phyloP scores from a whole-genome alignment of 169 alveolate genomes.

The Eimeria tenella region DNA sequence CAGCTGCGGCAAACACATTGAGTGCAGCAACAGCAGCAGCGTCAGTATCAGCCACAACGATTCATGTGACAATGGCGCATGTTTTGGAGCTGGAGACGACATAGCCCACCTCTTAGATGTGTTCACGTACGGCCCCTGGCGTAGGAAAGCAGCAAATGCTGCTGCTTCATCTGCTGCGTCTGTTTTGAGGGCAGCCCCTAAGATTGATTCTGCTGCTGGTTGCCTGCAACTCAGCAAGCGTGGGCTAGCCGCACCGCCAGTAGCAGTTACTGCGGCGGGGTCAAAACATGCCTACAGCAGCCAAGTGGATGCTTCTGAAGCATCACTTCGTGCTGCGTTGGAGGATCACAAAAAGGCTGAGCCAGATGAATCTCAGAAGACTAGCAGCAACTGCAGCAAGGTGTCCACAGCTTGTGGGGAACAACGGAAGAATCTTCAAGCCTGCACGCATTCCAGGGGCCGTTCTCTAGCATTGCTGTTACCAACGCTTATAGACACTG shows the following conservation, averaged over 20 bases:
- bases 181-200: background rate
- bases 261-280: background rate
- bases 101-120: background rate
- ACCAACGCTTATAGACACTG: slow-evolving; percentile 2
- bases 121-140: slow-evolving; percentile 67
- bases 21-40: slow-evolving; percentile 4
- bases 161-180: slow-evolving; percentile 23
- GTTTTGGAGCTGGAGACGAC: background rate
- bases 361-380: background rate
- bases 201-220: background rate
- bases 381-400: background rate
- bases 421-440: background rate
- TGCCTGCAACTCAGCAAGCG: background rate
- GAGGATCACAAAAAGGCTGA: background rate
- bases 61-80: background rate
- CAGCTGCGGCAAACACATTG: background rate
- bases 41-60: no score
- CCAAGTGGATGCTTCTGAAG: background rate
- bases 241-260: background rate
- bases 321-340: background rate
- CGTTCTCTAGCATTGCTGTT: slow-evolving; percentile 37
- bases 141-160: slow-evolving; percentile 28
- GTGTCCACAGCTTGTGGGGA: background rate
- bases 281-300: background rate
- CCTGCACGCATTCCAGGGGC: background rate